A percentile compares a stretch with the other conserved stretches of the same genome.
These are phyloP conservation scores for Pichia sp. DNA, from an alignment of 1,139 yeast species.

Conservation along the genomic window DNA sequence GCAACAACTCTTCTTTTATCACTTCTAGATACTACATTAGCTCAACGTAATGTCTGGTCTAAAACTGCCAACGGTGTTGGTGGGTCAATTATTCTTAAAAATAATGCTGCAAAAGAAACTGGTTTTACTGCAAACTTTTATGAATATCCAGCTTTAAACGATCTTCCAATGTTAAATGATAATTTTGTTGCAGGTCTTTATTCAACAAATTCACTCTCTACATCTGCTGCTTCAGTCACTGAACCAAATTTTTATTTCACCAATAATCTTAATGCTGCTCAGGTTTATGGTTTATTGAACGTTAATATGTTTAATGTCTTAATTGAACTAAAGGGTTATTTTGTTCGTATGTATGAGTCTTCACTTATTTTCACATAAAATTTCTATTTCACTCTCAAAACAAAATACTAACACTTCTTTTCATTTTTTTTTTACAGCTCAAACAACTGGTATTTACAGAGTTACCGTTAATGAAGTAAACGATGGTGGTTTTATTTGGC, in stretches of 20 bases:
- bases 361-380: neutral
- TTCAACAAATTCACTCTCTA: neutral
- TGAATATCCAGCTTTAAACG: neutral
- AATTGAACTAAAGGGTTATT: slow-evolving; percentile 8
- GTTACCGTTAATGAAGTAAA: slow-evolving; percentile 18
- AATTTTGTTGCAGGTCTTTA: slow-evolving; percentile 5
- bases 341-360: slow-evolving; percentile 3
- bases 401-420: slow-evolving; percentile 3
- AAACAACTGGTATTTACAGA: slow-evolving; percentile 15
- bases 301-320: neutral
- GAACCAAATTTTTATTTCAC: slow-evolving; percentile 6
- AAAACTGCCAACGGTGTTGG: slow-evolving; percentile 4
- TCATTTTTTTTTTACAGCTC: neutral
- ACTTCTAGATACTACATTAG: slow-evolving; percentile 1
- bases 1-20: slow-evolving; percentile 6
- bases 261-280: neutral
- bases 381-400: slow-evolving; percentile 4
- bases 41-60: slow-evolving; percentile 2
- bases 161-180: neutral
- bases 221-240: slow-evolving; percentile 6
- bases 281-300: slow-evolving; percentile 3
- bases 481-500: slow-evolving; percentile 23
- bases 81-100: slow-evolving; percentile 1
- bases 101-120: neutral
- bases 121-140: slow-evolving; percentile 10